phyloP scores from a whole-genome alignment of 2,329 filamentous ascomycete genomes.

The Fusarium equiseti region DNA sequence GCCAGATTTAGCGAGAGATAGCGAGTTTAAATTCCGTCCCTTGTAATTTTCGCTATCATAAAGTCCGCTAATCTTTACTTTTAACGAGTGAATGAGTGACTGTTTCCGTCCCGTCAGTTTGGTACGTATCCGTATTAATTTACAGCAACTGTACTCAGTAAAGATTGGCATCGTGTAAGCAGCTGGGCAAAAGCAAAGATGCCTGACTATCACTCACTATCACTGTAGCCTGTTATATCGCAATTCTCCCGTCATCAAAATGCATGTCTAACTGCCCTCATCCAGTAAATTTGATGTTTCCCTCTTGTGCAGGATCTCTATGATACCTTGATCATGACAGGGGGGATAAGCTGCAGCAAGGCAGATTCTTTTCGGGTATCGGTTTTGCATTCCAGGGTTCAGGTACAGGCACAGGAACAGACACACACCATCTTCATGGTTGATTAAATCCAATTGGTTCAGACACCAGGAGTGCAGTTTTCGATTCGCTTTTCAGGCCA shows the following conservation, averaged over 20 bases:
- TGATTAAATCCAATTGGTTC: neutral
- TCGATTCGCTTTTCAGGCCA: slow-evolving; percentile 3
- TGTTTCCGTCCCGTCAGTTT: slow-evolving; percentile 5
- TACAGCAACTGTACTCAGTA: neutral
- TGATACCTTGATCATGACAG: slow-evolving; percentile 20
- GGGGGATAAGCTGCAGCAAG: slow-evolving; percentile 5
- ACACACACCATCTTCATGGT: neutral
- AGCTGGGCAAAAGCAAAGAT: slow-evolving; percentile 2
- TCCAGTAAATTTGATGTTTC: slow-evolving; percentile 13
- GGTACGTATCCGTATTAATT: slow-evolving; percentile 1
- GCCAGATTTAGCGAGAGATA: slow-evolving; percentile 14
- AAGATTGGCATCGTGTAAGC: slow-evolving; percentile 1
- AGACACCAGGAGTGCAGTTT: slow-evolving; percentile 22
- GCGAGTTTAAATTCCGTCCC: slow-evolving; percentile 7
- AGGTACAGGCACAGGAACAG: slow-evolving; percentile 1
- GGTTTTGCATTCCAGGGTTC: slow-evolving; percentile 28
- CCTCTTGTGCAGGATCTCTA: slow-evolving; percentile 30
- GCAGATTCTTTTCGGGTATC: slow-evolving; percentile 33
- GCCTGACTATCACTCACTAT: neutral
- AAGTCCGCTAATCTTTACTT: slow-evolving; percentile 1
- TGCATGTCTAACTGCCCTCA: slow-evolving; percentile 7
- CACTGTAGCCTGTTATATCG: neutral
- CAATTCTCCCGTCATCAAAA: slow-evolving; percentile 28
- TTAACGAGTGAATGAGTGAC: neutral
- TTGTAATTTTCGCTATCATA: neutral